Conservation (phyloP, 805 yeast species). For the Metschnikowia lachancei region DNA sequence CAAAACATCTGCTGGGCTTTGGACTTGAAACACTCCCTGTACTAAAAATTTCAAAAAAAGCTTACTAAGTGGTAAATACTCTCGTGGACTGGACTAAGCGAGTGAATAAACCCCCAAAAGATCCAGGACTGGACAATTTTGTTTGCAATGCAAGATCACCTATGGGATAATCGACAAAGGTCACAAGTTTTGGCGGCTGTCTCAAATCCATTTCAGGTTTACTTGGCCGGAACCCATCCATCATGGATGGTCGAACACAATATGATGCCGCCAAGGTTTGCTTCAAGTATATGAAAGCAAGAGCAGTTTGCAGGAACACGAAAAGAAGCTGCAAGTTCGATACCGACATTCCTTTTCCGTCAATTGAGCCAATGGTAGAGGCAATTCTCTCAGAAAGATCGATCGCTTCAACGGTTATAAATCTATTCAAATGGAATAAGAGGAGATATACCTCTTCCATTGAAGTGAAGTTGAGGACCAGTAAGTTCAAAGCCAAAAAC, state of each 20-base stretch:
- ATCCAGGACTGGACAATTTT: slow-evolving; percentile 12
- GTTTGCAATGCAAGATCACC: slow-evolving; percentile 12
- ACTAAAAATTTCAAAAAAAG: too few species aligned
- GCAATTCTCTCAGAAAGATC: slow-evolving; percentile 28
- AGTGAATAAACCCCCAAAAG: slow-evolving; percentile 17
- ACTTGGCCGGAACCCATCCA: slow-evolving; percentile 29
- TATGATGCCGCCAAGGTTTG: slow-evolving; percentile 22
- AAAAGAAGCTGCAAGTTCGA: slow-evolving; percentile 18
- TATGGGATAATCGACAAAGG: slow-evolving; percentile 14
- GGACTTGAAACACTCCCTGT: neutral
- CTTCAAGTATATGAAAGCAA: slow-evolving; percentile 21
- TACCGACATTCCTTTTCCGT: slow-evolving; percentile 18
- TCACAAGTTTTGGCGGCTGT: slow-evolving; percentile 25
- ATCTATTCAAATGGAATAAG: slow-evolving; percentile 43
- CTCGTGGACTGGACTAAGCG: slow-evolving; percentile 15
- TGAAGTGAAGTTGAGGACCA: slow-evolving; percentile 34
- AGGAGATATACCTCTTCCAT: slow-evolving; percentile 53
- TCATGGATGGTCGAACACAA: slow-evolving; percentile 21
- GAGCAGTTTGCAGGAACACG: slow-evolving; percentile 18
- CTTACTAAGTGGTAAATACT: slow-evolving; percentile 9
- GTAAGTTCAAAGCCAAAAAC: slow-evolving; percentile 38
- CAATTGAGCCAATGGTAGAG: slow-evolving; percentile 15
- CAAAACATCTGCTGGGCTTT: too few species aligned
- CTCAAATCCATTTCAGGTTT: slow-evolving; percentile 34
- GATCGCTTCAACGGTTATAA: slow-evolving; percentile 41